Percentiles rank a stretch among this genome's conserved stretches.
phyloP scores from a whole-genome alignment of 805 yeast species.

The Kockiozyma suomiensis region DNA sequence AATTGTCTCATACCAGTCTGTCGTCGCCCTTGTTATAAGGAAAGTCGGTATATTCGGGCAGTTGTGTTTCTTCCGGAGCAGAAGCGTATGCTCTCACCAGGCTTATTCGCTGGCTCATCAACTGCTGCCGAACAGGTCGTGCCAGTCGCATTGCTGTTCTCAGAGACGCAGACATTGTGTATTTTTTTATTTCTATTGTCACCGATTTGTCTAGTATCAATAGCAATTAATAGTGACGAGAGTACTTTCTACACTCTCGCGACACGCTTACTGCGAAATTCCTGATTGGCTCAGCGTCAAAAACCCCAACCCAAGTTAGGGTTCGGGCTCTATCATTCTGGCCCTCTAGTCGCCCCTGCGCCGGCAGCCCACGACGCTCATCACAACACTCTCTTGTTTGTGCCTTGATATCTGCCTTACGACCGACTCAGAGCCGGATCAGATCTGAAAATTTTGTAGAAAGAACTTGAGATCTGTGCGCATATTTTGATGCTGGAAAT shows the following conservation, averaged over 20 bases:
- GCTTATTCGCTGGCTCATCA: constrained; percentile 6
- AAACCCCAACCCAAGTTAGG: neutral
- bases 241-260: neutral
- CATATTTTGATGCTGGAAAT: constrained; percentile 15
- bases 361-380: constrained; percentile 9
- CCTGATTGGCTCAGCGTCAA: constrained; percentile 6
- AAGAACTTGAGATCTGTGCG: constrained; percentile 1
- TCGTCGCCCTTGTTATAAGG: constrained; percentile 16
- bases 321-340: neutral
- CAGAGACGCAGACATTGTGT: constrained; percentile 1
- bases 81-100: constrained; percentile 14
- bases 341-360: constrained; percentile 2
- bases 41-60: constrained; percentile 8
- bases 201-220: neutral
- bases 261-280: constrained; percentile 1
- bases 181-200: neutral
- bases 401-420: neutral
- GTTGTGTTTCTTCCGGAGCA: constrained; percentile 2
- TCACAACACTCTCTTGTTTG: constrained; percentile 1
- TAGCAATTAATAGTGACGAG: too few species aligned
- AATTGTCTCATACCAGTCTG: constrained; percentile 26
- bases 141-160: neutral
- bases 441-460: constrained; percentile 3
- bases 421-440: constrained; percentile 9
- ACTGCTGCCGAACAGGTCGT: neutral